These are phyloP conservation scores for Coffea canephora DNA, from an alignment of 257 asterid species.

Conservation along the genomic window DNA sequence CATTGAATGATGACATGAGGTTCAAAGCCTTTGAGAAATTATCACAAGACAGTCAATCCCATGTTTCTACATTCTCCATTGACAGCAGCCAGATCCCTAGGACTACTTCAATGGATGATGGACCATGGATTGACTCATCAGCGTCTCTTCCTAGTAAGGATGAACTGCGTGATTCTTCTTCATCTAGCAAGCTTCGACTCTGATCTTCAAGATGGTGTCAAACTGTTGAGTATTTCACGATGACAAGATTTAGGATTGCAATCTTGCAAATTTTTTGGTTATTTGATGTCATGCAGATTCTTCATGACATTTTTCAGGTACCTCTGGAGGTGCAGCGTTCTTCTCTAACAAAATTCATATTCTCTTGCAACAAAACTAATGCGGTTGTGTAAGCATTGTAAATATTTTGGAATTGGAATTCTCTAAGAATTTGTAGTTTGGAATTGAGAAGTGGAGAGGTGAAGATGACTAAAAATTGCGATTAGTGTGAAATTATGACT, in stretches of 20 bases:
- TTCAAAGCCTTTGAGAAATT: constrained; percentile 64
- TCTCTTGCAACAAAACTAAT: too few relatives aligned
- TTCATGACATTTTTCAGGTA: background rate
- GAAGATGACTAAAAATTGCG: too few relatives aligned
- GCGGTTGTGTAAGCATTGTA: too few relatives aligned
- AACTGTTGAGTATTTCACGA: background rate
- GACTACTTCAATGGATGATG: constrained; percentile 48
- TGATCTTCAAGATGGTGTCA: constrained; percentile 18
- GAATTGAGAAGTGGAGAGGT: too few relatives aligned
- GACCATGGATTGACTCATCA: constrained; percentile 75
- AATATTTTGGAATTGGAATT: too few relatives aligned
- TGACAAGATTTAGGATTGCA: background rate
- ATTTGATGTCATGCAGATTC: background rate
- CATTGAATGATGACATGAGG: constrained; percentile 38
- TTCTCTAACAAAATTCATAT: too few relatives aligned
- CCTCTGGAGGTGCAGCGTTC: background rate
- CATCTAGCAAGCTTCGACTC: constrained; percentile 41
- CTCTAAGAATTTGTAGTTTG: too few relatives aligned
- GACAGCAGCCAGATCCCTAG: constrained; percentile 49
- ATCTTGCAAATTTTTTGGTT: background rate
- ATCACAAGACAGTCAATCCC: constrained; percentile 70
- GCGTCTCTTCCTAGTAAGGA: constrained; percentile 40
- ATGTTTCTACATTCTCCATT: constrained; percentile 36
- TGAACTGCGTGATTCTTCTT: constrained; percentile 30
- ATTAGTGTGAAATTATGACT: too few relatives aligned